Evolutionary conservation across 169 alveolate genomes (phyloP), one percentile per base, ranked within the genome.

Genomic region (Plasmodium cynomolgi): DNA sequence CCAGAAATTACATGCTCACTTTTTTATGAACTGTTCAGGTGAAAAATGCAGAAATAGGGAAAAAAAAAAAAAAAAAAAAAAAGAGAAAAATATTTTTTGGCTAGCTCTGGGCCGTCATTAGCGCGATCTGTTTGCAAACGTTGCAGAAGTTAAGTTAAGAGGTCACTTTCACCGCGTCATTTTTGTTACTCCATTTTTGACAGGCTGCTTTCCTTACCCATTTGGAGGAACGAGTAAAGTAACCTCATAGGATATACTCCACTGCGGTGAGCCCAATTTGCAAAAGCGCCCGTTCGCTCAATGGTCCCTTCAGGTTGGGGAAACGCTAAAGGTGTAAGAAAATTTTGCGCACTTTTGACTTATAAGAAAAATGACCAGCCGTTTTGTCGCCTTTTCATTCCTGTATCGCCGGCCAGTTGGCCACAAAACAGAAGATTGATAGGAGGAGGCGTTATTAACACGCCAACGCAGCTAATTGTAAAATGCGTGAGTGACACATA

Each of bases 401-500:
- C 84, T 15, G n/a, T 47, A 15, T 41, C 23, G 34, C 33, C 15
- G 29, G 4, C 75, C 26, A 62, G 33, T 62, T 4, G 13, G 33
- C n/a, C 17, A 62, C 26, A 26, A 2, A 74, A 84, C 29, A 74
- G 80, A 74, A 44, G 68, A n/a, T 50, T 34, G 62, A 13, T 8
- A 20, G 77, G 58, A 62, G 72, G 20, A 26, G 83, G 47, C 44
- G 39, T 31, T 74, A 88, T 88, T 79, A 79, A 56, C 44, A 37
- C 90, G 17, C 54, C 94, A 79, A 54, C 94, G 9, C 85, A 50
- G 62, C 44, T 88, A 56, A 88, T 88, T 34, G 88, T 88, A 88
- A 88, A 77, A 88, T 88, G 94, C 72, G 82, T 88, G 23, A 77
- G 81, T 77, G 94, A 88, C 39, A 80, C 94, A 29, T 88, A 88